A percentile compares a stretch with the other conserved stretches of the same genome.
Conservation (phyloP, 768 basidiomycete genomes). For the Coprinopsis cinerea region DNA sequence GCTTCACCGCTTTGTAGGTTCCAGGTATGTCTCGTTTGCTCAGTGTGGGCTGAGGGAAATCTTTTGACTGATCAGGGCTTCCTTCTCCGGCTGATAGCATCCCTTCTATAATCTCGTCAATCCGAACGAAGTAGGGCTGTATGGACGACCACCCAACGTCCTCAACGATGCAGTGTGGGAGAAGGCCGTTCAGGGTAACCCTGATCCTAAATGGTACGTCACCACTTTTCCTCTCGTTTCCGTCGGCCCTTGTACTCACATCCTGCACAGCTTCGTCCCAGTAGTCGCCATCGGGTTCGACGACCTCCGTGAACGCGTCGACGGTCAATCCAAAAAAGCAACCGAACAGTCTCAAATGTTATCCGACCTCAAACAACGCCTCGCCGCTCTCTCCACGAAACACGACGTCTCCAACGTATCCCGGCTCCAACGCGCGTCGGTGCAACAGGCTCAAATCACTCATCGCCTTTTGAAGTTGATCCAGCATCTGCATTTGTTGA, state of each 20-base stretch:
- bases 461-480: constrained; percentile 66
- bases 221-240: neutral
- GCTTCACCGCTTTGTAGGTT: constrained; percentile 66
- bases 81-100: constrained; percentile 53
- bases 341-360: constrained; percentile 62
- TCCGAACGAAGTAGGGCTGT: constrained; percentile 56
- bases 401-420: constrained; percentile 65
- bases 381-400: constrained; percentile 52
- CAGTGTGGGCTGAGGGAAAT: neutral
- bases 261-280: constrained; percentile 56
- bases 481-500: constrained; percentile 73
- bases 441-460: constrained; percentile 61
- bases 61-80: constrained; percentile 2
- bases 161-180: constrained; percentile 72
- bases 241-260: neutral
- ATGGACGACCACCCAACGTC: constrained; percentile 67
- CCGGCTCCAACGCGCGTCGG: constrained; percentile 56
- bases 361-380: constrained; percentile 63
- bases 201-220: constrained; percentile 69
- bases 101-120: constrained; percentile 84
- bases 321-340: constrained; percentile 66
- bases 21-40: constrained; percentile 45
- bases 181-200: constrained; percentile 75
- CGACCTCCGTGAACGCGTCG: constrained; percentile 71
- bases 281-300: constrained; percentile 79